phyloP scores from a whole-genome alignment of 768 basidiomycete genomes.

The Phanerochaete sordida region DNA sequence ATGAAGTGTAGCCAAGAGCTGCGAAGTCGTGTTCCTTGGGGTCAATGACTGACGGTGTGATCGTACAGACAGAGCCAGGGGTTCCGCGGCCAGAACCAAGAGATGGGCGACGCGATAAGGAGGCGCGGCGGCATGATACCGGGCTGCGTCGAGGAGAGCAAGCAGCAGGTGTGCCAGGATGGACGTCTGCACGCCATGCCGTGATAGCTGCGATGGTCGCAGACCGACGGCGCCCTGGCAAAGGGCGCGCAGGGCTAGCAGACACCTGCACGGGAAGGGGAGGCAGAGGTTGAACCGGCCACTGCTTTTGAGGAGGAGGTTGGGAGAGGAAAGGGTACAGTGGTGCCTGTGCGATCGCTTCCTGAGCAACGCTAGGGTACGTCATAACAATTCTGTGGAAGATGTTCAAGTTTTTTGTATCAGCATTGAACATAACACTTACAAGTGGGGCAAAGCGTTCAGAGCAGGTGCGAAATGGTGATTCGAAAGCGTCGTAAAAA shows the following conservation, averaged over 20 bases:
- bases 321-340: slow-evolving; percentile 27
- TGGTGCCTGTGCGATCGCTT: slow-evolving; percentile 14
- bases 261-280: slow-evolving; percentile 18
- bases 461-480: background rate
- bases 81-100: slow-evolving; percentile 35
- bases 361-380: slow-evolving; percentile 16
- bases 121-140: slow-evolving; percentile 29
- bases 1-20: slow-evolving; percentile 59
- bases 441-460: background rate
- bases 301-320: slow-evolving; percentile 27
- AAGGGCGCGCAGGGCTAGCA: slow-evolving; percentile 9
- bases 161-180: slow-evolving; percentile 63
- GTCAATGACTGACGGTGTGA: slow-evolving; percentile 44
- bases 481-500: background rate
- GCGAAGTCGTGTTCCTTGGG: slow-evolving; percentile 50
- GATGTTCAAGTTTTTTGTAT: background rate
- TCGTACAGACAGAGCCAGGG: slow-evolving; percentile 41
- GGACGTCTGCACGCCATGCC: slow-evolving; percentile 62
- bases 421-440: too few relatives aligned
- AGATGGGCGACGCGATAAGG: slow-evolving; percentile 31
- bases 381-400: slow-evolving; percentile 8
- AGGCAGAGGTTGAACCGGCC: slow-evolving; percentile 24
- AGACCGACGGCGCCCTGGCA: slow-evolving; percentile 31
- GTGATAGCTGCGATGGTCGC: slow-evolving; percentile 48
- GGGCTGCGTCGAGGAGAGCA: slow-evolving; percentile 29